phyloP scores from a whole-genome alignment of 2,329 filamentous ascomycete genomes.

The Thyridium curvatum region DNA sequence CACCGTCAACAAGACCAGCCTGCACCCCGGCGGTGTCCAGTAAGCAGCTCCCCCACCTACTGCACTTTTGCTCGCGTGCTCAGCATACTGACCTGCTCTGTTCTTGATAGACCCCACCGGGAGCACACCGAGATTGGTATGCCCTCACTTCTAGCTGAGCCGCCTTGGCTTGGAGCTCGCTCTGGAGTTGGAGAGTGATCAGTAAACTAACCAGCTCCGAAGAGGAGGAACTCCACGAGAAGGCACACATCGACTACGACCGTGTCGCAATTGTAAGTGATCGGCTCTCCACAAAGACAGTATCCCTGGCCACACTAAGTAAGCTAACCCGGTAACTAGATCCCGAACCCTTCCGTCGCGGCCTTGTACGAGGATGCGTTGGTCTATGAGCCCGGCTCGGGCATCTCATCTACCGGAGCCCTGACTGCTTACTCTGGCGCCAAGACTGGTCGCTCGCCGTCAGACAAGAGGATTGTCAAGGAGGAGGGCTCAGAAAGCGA shows the following conservation, averaged over 20 bases:
- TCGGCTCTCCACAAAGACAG: neutral
- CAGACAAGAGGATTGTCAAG: slow-evolving; percentile 96
- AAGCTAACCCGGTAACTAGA: slow-evolving; percentile 29
- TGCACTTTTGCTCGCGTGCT: too few species aligned
- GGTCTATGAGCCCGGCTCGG: slow-evolving; percentile 92
- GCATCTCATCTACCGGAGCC: slow-evolving; percentile 92
- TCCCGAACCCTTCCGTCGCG: slow-evolving; percentile 89
- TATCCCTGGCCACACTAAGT: neutral
- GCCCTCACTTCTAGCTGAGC: slow-evolving; percentile 8
- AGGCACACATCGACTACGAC: slow-evolving; percentile 98
- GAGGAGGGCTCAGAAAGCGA: slow-evolving; percentile 84
- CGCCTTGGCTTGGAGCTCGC: too few species aligned
- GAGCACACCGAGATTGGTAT: slow-evolving; percentile 88
- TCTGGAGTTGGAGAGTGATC: too few species aligned
- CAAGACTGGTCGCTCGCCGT: slow-evolving; percentile 94
- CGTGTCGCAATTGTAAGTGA: slow-evolving; percentile 86
- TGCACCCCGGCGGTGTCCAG: slow-evolving; percentile 87
- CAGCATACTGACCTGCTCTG: neutral
- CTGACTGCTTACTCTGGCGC: slow-evolving; percentile 96
- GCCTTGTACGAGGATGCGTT: slow-evolving; percentile 98
- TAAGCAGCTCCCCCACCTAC: slow-evolving; percentile 43
- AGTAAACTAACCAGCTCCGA: neutral
- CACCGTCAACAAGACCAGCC: slow-evolving; percentile 82
- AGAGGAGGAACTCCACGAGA: slow-evolving; percentile 94
- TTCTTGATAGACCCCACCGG: slow-evolving; percentile 20